These are phyloP conservation scores for Phytopythium mirpurense DNA, from an alignment of 352 stramenopile genomes.

Conservation along the genomic window DNA sequence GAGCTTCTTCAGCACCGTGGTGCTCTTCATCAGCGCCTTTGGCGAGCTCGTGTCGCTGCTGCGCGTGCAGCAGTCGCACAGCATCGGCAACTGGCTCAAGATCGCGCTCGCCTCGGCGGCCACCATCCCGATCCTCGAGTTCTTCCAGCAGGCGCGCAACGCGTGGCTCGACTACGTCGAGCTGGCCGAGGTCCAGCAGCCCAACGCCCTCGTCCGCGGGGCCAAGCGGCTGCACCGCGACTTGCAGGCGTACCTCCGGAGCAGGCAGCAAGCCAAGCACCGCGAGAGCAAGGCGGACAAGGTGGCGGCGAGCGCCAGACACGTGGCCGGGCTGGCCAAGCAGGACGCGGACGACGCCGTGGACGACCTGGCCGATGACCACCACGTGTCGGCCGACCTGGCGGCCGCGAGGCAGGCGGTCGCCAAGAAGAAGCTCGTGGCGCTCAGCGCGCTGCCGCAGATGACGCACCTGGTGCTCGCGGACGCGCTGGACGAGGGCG, in stretches of 20 bases:
- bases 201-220: no score
- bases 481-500: slow-evolving; percentile 34
- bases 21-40: slow-evolving; percentile 35
- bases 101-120: slow-evolving; percentile 32
- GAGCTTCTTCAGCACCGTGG: slow-evolving; percentile 37
- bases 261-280: no score
- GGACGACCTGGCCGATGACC: slow-evolving; percentile 12
- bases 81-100: slow-evolving; percentile 17
- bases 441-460: slow-evolving; percentile 37
- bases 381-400: slow-evolving; percentile 7
- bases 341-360: slow-evolving; percentile 7
- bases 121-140: slow-evolving; percentile 36
- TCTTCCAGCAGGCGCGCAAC: slow-evolving; percentile 49
- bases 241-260: no score
- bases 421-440: slow-evolving; percentile 31
- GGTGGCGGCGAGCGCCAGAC: no score
- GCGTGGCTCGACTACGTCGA: slow-evolving; percentile 49
- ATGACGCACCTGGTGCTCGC: slow-evolving; percentile 48
- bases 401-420: slow-evolving; percentile 21
- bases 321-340: background rate
- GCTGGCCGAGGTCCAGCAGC: slow-evolving; percentile 19
- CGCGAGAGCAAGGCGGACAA: no score
- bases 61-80: slow-evolving; percentile 29
- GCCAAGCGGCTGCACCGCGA: no score
- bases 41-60: slow-evolving; percentile 42